Conservation (phyloP, 2,329 filamentous ascomycete species). For the Xylaria polymorpha region DNA sequence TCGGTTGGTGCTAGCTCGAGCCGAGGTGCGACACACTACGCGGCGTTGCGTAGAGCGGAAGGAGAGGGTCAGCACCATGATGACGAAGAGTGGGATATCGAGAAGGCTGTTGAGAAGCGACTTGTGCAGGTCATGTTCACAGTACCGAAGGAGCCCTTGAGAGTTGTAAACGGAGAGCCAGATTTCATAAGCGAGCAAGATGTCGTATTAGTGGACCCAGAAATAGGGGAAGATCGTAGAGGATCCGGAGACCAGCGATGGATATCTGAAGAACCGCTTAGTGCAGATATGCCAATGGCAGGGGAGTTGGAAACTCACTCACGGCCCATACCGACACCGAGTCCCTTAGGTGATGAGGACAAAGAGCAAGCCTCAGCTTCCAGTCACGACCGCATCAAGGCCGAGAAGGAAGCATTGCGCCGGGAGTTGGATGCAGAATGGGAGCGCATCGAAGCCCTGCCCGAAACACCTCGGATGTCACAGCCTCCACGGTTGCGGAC, state of each 20-base stretch:
- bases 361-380: neutral
- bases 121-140: conserved; percentile 92
- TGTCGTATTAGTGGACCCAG: conserved; percentile 58
- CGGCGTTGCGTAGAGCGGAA: conserved; percentile 20
- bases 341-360: conserved; percentile 39
- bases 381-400: conserved; percentile 16
- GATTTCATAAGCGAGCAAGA: conserved; percentile 57
- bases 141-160: conserved; percentile 83
- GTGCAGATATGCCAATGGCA: neutral
- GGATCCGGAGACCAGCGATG: neutral
- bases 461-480: conserved; percentile 25
- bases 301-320: neutral
- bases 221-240: conserved; percentile 10
- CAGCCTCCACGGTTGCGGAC: conserved; percentile 29
- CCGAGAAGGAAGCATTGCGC: conserved; percentile 41
- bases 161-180: conserved; percentile 89
- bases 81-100: conserved; percentile 74
- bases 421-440: conserved; percentile 44
- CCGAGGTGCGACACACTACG: conserved; percentile 48
- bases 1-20: conserved; percentile 50
- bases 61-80: conserved; percentile 67
- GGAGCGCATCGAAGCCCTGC: conserved; percentile 33
- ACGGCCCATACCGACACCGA: conserved; percentile 24
- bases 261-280: neutral
- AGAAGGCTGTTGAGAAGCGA: conserved; percentile 75